These are phyloP conservation scores for Ilyonectria sp. DNA, from an alignment of 2,329 filamentous ascomycete species.

Conservation along the genomic window DNA sequence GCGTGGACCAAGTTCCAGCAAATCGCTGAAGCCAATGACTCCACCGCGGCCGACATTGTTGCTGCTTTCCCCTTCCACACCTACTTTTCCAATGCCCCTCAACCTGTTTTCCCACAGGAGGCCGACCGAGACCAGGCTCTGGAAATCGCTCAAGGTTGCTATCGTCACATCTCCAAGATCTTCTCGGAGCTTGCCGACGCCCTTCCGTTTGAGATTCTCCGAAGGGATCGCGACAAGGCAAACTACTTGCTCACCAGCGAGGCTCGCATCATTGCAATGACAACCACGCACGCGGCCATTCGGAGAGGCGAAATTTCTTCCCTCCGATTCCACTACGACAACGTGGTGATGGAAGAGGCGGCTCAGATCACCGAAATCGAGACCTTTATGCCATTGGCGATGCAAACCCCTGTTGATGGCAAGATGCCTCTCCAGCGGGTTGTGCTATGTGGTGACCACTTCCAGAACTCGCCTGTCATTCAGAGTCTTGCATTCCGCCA, in stretches of 20 bases:
- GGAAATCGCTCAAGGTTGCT: slow-evolving; percentile 87
- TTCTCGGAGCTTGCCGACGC: slow-evolving; percentile 95
- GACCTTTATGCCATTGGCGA: slow-evolving; percentile 93
- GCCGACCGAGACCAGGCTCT: slow-evolving; percentile 77
- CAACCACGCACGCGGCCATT: slow-evolving; percentile 97
- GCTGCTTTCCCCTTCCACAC: slow-evolving; percentile 87
- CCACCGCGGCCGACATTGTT: slow-evolving; percentile 74
- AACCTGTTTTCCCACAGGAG: slow-evolving; percentile 83
- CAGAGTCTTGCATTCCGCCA: slow-evolving; percentile 95
- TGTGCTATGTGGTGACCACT: slow-evolving; percentile 94
- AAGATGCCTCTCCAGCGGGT: slow-evolving; percentile 86
- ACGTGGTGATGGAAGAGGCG: slow-evolving; percentile 98
- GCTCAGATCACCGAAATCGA: slow-evolving; percentile 98
- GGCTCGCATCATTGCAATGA: slow-evolving; percentile 99
- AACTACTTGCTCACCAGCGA: slow-evolving; percentile 97
- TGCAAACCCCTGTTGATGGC: slow-evolving; percentile 85
- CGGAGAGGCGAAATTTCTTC: slow-evolving; percentile 89
- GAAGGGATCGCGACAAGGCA: slow-evolving; percentile 90
- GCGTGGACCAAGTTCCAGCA: slow-evolving; percentile 88
- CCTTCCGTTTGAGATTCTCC: slow-evolving; percentile 93
- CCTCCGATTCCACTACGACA: slow-evolving; percentile 97
- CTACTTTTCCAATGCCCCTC: slow-evolving; percentile 90
- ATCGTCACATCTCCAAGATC: slow-evolving; percentile 89
- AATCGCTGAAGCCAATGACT: slow-evolving; percentile 67
- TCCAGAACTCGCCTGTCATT: slow-evolving; percentile 96